These are phyloP conservation scores for Nannochloropsis salina DNA, from an alignment of 108 stramenopile genomes.

Conservation along the genomic window DNA sequence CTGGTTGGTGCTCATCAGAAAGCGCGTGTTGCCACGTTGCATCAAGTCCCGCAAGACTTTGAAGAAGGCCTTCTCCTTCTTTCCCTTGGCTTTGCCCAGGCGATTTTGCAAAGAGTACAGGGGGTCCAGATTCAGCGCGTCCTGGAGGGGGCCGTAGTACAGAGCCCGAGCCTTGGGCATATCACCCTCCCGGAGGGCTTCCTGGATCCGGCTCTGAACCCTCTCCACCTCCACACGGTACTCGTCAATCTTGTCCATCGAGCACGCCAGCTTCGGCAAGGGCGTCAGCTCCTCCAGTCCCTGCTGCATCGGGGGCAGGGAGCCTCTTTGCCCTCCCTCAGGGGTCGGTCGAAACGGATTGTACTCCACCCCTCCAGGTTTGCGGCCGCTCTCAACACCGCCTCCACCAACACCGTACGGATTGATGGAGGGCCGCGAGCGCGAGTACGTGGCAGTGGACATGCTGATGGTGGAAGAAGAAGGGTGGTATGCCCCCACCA, in stretches of 20 bases:
- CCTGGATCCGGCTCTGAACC: not conserved
- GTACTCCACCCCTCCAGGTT: not conserved
- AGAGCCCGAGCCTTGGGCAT: conserved; percentile 13
- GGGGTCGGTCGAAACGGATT: not conserved
- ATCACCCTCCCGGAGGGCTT: not conserved
- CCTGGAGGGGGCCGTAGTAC: conserved; percentile 11
- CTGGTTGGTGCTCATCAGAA: not conserved
- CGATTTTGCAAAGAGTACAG: not conserved
- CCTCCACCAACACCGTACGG: not conserved
- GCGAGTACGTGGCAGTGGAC: not conserved
- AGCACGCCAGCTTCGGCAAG: conserved; percentile 1
- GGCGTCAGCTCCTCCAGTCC: not conserved
- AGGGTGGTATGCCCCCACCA: not conserved
- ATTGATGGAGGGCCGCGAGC: conserved; percentile 16
- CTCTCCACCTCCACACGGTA: not conserved
- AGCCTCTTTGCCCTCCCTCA: conserved; percentile 1
- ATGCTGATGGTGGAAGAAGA: not conserved
- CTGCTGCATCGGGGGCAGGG: not conserved
- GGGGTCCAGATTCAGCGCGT: not conserved
- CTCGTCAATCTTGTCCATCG: conserved; percentile 3
- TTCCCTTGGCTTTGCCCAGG: not conserved
- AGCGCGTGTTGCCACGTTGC: conserved; percentile 4
- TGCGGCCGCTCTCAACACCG: not conserved
- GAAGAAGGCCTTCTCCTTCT: not conserved
- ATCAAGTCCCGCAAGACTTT: not conserved